A percentile compares a stretch with the other conserved stretches of the same genome.
These are phyloP conservation scores for Babesia gibsoni DNA, from an alignment of 169 alveolate species.

Conservation along the genomic window DNA sequence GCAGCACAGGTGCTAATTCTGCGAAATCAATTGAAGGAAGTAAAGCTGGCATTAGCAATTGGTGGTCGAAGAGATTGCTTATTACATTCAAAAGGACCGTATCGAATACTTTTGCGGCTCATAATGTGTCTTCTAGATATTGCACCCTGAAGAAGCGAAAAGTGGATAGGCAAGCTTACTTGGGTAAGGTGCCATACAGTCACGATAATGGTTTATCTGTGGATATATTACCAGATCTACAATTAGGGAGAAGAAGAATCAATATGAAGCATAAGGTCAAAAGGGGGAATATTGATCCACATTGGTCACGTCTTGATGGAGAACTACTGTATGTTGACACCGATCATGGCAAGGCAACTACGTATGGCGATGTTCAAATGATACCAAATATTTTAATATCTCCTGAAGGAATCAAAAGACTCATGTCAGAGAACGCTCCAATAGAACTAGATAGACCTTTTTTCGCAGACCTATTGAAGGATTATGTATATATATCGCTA, in stretches of 20 bases:
- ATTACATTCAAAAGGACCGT: constrained; percentile 42
- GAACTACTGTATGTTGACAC: neutral
- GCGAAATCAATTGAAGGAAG: neutral
- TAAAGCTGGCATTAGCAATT: neutral
- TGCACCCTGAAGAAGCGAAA: neutral
- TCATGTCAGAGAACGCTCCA: constrained; percentile 52
- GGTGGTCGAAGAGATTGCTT: constrained; percentile 22
- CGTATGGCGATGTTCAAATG: constrained; percentile 30
- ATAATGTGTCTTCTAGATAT: constrained; percentile 19
- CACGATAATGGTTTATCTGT: neutral
- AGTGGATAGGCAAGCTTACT: neutral
- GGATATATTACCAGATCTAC: neutral
- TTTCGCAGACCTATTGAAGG: constrained; percentile 50
- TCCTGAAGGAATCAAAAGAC: neutral
- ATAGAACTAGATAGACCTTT: constrained; percentile 59
- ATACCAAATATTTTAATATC: constrained; percentile 14
- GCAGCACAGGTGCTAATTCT: constrained; percentile 24
- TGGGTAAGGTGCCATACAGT: constrained; percentile 18
- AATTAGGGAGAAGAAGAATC: neutral
- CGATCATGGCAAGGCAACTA: neutral
- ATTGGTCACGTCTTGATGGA: neutral
- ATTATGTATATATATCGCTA: constrained; percentile 49
- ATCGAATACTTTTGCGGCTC: constrained; percentile 15
- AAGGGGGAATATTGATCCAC: neutral
- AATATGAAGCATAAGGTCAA: neutral